Conservation (phyloP, 305 asterid species). For the Striga hermonthica region DNA sequence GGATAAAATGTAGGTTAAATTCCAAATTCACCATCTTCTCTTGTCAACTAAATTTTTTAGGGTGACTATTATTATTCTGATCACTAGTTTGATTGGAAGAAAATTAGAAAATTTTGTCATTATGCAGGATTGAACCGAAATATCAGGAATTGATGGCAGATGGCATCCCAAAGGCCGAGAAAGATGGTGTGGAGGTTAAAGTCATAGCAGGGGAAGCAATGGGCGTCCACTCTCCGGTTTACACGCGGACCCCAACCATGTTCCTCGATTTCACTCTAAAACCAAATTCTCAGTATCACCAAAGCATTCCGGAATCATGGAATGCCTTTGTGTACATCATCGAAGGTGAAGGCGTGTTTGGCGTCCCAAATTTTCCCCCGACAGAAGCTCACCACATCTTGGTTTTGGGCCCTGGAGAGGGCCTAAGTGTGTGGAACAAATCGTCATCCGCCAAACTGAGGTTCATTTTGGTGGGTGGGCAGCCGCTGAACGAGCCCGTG, state of each 20-base stretch:
- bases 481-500: constrained; percentile 81
- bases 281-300: constrained; percentile 55
- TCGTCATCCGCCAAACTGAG: constrained; percentile 46
- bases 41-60: no score
- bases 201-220: constrained; percentile 90
- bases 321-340: constrained; percentile 66
- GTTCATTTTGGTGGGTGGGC: constrained; percentile 72
- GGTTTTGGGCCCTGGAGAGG: constrained; percentile 81
- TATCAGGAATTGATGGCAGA: constrained; percentile 71
- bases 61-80: background rate
- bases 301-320: constrained; percentile 69
- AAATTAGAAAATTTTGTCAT: background rate
- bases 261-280: constrained; percentile 68
- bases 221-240: constrained; percentile 83
- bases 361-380: constrained; percentile 41
- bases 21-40: no score
- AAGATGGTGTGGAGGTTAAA: constrained; percentile 68
- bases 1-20: constrained; percentile 67
- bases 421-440: constrained; percentile 76
- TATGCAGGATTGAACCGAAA: constrained; percentile 74
- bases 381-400: constrained; percentile 57
- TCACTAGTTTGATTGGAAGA: background rate
- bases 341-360: constrained; percentile 79
- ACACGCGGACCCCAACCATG: constrained; percentile 90
- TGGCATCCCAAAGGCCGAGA: constrained; percentile 64